A percentile compares a stretch with the other conserved stretches of the same genome.
Evolutionary conservation across 2,329 filamentous ascomycete species (phyloP).

Genomic region (Metarhizium album): DNA sequence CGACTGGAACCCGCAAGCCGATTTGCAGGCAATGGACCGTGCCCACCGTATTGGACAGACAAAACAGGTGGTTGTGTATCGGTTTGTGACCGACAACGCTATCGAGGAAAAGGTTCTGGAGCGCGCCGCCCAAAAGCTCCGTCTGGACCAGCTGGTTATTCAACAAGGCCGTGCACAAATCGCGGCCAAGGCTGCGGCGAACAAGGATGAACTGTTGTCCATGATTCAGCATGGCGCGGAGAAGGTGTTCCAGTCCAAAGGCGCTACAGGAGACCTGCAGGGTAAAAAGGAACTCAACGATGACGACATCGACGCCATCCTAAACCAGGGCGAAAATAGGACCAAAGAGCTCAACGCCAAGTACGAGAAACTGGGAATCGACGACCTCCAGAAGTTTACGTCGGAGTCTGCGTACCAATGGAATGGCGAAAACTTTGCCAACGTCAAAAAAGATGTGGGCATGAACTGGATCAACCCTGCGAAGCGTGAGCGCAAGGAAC

Average conservation of each 20-base stretch:
- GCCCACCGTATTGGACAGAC: conserved; percentile 98
- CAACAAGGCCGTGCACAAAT: conserved; percentile 92
- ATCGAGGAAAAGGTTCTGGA: conserved; percentile 98
- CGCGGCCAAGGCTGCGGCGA: conserved; percentile 80
- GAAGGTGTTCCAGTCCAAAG: conserved; percentile 73
- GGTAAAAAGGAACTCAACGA: conserved; percentile 60
- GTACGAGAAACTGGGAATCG: conserved; percentile 93
- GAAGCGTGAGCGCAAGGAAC: conserved; percentile 96
- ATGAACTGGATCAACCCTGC: conserved; percentile 96
- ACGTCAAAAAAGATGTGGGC: conserved; percentile 82
- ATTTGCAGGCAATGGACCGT: conserved; percentile 97
- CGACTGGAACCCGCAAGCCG: conserved; percentile 97
- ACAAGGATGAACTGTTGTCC: conserved; percentile 88
- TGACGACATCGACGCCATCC: conserved; percentile 81
- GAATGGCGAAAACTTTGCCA: conserved; percentile 95
- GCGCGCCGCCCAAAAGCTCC: conserved; percentile 89
- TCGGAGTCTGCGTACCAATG: conserved; percentile 97
- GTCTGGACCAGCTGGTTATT: conserved; percentile 93
- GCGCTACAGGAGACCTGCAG: conserved; percentile 48
- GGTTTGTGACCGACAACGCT: conserved; percentile 94
- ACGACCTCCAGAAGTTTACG: conserved; percentile 94
- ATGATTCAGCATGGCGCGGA: conserved; percentile 99
- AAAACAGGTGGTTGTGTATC: conserved; percentile 93
- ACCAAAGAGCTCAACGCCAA: conserved; percentile 86
- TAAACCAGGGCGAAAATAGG: conserved; percentile 75